phyloP scores from a whole-genome alignment of 2,329 filamentous ascomycete genomes.

The Talaromyces rugulosus region DNA sequence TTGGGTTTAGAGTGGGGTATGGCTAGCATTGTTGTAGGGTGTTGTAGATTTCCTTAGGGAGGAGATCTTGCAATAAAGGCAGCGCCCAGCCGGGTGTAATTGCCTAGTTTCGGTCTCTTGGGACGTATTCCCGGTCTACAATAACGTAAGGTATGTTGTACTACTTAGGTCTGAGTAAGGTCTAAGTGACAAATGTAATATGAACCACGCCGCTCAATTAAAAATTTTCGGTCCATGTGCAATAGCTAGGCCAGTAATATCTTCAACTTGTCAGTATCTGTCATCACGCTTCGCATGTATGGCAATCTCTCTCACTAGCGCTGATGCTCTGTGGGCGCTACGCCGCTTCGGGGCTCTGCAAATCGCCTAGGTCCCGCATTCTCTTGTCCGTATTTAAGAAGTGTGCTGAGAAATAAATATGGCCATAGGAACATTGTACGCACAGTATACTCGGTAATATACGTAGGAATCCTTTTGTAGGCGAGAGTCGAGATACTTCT shows the following conservation, averaged over 20 bases:
- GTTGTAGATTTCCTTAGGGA: not conserved
- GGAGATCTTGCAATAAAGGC: constrained; percentile 2
- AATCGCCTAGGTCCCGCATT: too few relatives aligned
- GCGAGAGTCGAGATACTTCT: too few relatives aligned
- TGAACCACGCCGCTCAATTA: not conserved
- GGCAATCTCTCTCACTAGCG: not conserved
- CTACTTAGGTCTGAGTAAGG: not conserved
- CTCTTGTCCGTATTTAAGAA: too few relatives aligned
- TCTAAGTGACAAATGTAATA: not conserved
- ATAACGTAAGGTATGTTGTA: constrained; percentile 8
- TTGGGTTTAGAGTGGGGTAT: not conserved
- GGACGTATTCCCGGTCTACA: constrained; percentile 6
- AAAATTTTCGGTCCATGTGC: constrained; percentile 7
- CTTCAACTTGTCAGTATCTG: not conserved
- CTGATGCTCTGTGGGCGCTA: constrained; percentile 2
- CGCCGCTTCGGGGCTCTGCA: too few relatives aligned
- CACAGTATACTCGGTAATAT: too few relatives aligned
- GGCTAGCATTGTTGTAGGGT: constrained; percentile 4
- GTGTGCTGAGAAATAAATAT: too few relatives aligned
- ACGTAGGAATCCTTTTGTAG: too few relatives aligned
- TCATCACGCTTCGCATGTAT: not conserved
- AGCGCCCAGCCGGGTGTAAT: constrained; percentile 4
- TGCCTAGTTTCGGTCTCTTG: constrained; percentile 7
- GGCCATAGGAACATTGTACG: too few relatives aligned
- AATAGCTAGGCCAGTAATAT: constrained; percentile 1